These are phyloP conservation scores for Paraphaeosphaeria minitans DNA, from an alignment of 2,329 filamentous ascomycete species.

Conservation along the genomic window DNA sequence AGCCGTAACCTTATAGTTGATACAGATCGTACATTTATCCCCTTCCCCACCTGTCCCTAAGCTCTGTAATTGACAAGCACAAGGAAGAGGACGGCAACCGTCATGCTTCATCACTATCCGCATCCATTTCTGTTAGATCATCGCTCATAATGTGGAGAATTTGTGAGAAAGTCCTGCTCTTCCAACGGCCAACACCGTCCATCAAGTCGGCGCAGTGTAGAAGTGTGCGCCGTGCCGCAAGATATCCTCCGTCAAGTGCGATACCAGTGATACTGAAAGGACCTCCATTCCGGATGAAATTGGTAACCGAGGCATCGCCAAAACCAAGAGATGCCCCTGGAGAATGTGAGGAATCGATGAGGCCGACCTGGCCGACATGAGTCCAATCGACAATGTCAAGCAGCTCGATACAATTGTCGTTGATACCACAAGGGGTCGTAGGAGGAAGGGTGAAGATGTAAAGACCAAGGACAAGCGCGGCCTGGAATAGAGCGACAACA, in stretches of 20 bases:
- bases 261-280: constrained; percentile 56
- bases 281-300: constrained; percentile 57
- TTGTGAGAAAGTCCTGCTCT: constrained; percentile 56
- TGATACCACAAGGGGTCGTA: constrained; percentile 35
- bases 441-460: constrained; percentile 57
- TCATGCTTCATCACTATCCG: constrained; percentile 34
- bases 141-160: constrained; percentile 63
- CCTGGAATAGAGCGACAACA: constrained; percentile 56
- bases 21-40: constrained; percentile 18
- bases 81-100: constrained; percentile 33
- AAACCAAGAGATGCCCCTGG: constrained; percentile 21
- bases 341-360: constrained; percentile 43
- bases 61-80: constrained; percentile 27
- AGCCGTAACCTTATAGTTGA: constrained; percentile 1
- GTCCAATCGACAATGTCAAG: constrained; percentile 59
- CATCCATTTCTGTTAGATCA: constrained; percentile 48
- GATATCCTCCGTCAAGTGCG: constrained; percentile 55
- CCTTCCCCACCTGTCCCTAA: constrained; percentile 34
- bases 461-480: constrained; percentile 57
- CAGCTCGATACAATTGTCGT: constrained; percentile 50
- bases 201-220: constrained; percentile 59
- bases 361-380: constrained; percentile 52
- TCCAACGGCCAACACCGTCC: constrained; percentile 60
- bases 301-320: constrained; percentile 41
- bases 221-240: constrained; percentile 57